A percentile compares a stretch with the other conserved stretches of the same genome.
phyloP scores from a whole-genome alignment of 208 protist genomes.

The Trypanosoma congolense region DNA sequence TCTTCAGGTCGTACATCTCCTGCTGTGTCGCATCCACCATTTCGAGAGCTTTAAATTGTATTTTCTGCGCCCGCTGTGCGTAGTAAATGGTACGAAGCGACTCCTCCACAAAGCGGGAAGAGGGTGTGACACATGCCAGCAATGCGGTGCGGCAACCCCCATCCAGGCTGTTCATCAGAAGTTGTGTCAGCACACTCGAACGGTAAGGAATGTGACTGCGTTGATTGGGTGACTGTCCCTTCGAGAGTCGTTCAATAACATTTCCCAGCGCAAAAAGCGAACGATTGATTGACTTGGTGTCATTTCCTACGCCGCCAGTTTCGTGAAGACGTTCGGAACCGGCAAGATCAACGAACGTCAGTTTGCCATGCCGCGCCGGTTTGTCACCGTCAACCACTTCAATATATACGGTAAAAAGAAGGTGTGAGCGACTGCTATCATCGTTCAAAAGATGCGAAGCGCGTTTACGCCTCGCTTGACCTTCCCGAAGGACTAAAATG shows the following conservation, averaged over 20 bases:
- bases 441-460: constrained; percentile 76
- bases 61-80: constrained; percentile 66
- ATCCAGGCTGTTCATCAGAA: constrained; percentile 83
- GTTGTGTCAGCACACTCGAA: constrained; percentile 78
- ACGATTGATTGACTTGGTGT: constrained; percentile 88
- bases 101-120: constrained; percentile 61
- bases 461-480: constrained; percentile 68
- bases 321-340: constrained; percentile 89
- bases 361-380: constrained; percentile 54
- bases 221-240: constrained; percentile 5
- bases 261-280: constrained; percentile 88
- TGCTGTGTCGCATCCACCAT: constrained; percentile 64
- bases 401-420: constrained; percentile 84
- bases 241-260: constrained; percentile 79
- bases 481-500: constrained; percentile 75
- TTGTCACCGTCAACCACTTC: constrained; percentile 25
- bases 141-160: constrained; percentile 68
- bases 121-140: constrained; percentile 81
- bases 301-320: constrained; percentile 64
- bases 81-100: constrained; percentile 79
- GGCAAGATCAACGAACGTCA: constrained; percentile 92
- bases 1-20: constrained; percentile 46
- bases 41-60: constrained; percentile 36
- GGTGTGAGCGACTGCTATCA: constrained; percentile 88
- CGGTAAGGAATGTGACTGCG: constrained; percentile 77